These are phyloP conservation scores for Scortechinia acanthostroma DNA, from an alignment of 2,329 filamentous ascomycete genomes.

Conservation along the genomic window DNA sequence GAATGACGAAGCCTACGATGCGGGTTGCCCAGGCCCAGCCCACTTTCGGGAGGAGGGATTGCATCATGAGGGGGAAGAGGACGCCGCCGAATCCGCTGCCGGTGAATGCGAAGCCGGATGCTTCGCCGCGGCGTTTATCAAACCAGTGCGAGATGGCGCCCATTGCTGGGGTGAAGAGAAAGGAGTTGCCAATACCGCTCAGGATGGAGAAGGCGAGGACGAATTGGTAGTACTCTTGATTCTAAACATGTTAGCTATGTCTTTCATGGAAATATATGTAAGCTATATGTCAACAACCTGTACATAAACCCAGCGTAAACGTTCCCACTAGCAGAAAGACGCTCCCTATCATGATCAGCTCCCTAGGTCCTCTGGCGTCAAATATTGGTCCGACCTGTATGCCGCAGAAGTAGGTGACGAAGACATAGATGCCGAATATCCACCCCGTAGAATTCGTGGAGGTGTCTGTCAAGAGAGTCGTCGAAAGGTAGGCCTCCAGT, in stretches of 20 bases:
- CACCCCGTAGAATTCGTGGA: conserved; percentile 9
- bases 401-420: conserved; percentile 15
- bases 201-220: conserved; percentile 26
- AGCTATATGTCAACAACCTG: conserved; percentile 10
- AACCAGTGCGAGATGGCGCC: conserved; percentile 26
- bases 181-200: conserved; percentile 23
- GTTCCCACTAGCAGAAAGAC: conserved; percentile 9
- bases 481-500: conserved; percentile 7
- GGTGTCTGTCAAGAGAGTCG: conserved; percentile 5
- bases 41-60: conserved; percentile 17
- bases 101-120: conserved; percentile 26
- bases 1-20: conserved; percentile 24
- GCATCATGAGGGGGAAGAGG: conserved; percentile 21
- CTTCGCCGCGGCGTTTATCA: conserved; percentile 20
- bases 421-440: conserved; percentile 17
- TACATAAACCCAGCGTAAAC: not conserved
- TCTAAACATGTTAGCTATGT: too few relatives aligned
- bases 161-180: conserved; percentile 23
- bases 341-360: conserved; percentile 11
- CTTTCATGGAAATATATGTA: conserved; percentile 12
- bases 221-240: conserved; percentile 30
- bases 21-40: conserved; percentile 25
- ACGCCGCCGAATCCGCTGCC: conserved; percentile 21
- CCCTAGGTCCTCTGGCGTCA: conserved; percentile 14
- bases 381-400: conserved; percentile 18